Conservation (phyloP, 768 basidiomycete genomes). For the Suillus weaverae region DNA sequence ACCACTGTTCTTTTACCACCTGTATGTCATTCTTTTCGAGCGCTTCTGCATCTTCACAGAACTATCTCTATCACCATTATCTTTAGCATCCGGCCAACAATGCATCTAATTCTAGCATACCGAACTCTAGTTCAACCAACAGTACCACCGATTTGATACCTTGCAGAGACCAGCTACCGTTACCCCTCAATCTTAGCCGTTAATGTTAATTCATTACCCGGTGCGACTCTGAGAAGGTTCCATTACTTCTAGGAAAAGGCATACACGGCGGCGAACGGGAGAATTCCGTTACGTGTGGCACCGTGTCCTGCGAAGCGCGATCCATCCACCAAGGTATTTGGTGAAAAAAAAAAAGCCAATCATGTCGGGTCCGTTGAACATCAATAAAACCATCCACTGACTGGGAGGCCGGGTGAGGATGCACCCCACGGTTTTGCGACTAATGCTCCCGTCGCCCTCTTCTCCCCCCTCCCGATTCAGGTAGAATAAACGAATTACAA, state of each 20-base stretch:
- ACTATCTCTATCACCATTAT: slow-evolving; percentile 5
- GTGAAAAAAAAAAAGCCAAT: background rate
- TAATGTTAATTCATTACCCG: slow-evolving; percentile 12
- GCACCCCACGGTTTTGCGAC: slow-evolving; percentile 1
- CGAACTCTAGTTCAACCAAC: slow-evolving; percentile 5
- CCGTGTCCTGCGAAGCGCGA: background rate
- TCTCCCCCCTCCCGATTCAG: background rate
- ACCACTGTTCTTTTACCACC: slow-evolving; percentile 12
- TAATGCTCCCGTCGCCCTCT: slow-evolving; percentile 7
- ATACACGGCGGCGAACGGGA: background rate
- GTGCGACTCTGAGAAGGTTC: slow-evolving; percentile 3
- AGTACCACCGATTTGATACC: slow-evolving; percentile 10
- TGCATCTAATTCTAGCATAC: slow-evolving; percentile 14
- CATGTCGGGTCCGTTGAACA: background rate
- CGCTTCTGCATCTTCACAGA: slow-evolving; percentile 8
- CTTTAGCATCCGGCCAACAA: slow-evolving; percentile 5
- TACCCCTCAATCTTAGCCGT: background rate
- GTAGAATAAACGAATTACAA: background rate
- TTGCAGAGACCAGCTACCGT: slow-evolving; percentile 4
- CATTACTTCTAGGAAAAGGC: background rate
- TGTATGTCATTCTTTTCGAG: slow-evolving; percentile 11
- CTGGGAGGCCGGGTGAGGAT: background rate
- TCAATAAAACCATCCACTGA: background rate
- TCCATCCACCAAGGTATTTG: background rate
- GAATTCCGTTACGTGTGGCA: background rate